Evolutionary conservation across 2,329 filamentous ascomycete species (phyloP).

Genomic region (Trichophyton benhamiae): DNA sequence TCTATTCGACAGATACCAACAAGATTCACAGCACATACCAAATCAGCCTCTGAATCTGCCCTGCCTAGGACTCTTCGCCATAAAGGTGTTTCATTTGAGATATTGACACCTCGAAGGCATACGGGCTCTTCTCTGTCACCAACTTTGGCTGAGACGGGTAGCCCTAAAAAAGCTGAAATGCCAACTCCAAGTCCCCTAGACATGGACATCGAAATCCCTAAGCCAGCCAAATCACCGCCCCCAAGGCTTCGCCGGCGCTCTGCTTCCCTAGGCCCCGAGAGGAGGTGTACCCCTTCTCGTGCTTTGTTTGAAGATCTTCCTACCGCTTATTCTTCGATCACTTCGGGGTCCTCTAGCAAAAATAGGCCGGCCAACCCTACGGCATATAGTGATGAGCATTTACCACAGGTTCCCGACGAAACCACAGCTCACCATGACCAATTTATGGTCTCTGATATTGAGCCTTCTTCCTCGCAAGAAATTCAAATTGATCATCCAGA

Average conservation of each 20-base stretch:
- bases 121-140: neutral
- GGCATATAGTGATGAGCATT: neutral
- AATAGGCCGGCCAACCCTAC: neutral
- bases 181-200: neutral
- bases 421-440: neutral
- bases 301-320: constrained; percentile 14
- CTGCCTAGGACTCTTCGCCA: constrained; percentile 10
- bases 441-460: neutral
- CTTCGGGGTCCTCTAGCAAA: constrained; percentile 9
- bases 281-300: constrained; percentile 12
- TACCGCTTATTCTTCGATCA: constrained; percentile 15
- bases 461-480: neutral
- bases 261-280: constrained; percentile 3
- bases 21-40: constrained; percentile 10
- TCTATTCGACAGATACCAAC: constrained; percentile 12
- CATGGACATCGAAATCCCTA: neutral
- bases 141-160: neutral
- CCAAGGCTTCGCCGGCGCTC: constrained; percentile 5
- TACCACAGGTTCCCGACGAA: neutral
- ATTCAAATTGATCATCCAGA: neutral
- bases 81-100: constrained; percentile 15
- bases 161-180: neutral
- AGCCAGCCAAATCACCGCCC: neutral
- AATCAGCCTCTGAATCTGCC: constrained; percentile 8
- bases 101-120: constrained; percentile 10